phyloP scores from a whole-genome alignment of 176 grass and related monocot genomes.

The Olyra latifolia region DNA sequence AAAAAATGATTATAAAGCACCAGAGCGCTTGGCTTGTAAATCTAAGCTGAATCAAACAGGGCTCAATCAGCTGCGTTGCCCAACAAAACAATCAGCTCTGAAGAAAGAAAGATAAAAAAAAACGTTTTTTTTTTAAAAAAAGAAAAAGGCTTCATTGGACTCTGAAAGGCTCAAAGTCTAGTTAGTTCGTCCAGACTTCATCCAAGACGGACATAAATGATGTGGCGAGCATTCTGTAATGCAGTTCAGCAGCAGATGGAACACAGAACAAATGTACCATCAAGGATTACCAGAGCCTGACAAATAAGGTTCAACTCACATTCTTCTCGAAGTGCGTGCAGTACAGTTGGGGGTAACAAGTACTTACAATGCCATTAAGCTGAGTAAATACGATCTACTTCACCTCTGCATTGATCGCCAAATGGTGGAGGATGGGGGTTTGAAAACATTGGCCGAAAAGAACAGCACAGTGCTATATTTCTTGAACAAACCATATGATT shows the following conservation, averaged over 20 bases:
- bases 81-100: too few species aligned
- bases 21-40: too few species aligned
- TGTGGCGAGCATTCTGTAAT: not conserved
- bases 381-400: not conserved
- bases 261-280: too few species aligned
- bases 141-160: too few species aligned
- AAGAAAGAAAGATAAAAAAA: too few species aligned
- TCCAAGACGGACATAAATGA: too few species aligned
- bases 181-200: too few species aligned
- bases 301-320: not conserved
- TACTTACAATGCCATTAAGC: not conserved
- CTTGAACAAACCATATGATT: constrained; percentile 52
- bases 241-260: not conserved
- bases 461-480: constrained; percentile 47
- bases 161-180: too few species aligned
- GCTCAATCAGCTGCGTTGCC: too few species aligned
- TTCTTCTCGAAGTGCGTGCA: not conserved
- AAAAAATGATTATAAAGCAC: too few species aligned
- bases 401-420: not conserved
- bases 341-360: not conserved
- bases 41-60: too few species aligned
- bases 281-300: not conserved
- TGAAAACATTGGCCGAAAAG: constrained; percentile 2
- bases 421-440: not conserved
- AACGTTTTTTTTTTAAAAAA: too few species aligned